These are phyloP conservation scores for Carex myosuroides DNA, from an alignment of 176 grass and related monocot genomes.

Conservation along the genomic window DNA sequence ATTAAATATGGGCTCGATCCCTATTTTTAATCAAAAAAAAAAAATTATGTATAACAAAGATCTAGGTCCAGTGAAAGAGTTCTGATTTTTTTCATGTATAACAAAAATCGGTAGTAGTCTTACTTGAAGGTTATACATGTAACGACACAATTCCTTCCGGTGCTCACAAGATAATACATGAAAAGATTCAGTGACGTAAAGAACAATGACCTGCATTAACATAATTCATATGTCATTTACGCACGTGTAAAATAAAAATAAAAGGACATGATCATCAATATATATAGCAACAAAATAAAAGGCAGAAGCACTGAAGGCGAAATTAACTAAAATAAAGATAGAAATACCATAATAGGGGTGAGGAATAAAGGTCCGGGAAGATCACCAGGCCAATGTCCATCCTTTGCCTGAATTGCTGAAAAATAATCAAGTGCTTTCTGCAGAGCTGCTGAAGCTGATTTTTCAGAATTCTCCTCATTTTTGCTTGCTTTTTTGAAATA, in stretches of 20 bases:
- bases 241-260: neutral
- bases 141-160: conserved; percentile 43
- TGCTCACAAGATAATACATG: conserved; percentile 47
- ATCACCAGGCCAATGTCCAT: conserved; percentile 77
- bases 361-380: conserved; percentile 58
- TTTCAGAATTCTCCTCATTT: neutral
- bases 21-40: no score
- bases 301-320: neutral
- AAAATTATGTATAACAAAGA: neutral
- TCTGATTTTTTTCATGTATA: no score
- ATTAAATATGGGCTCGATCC: no score
- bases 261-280: no score
- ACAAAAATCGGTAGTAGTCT: neutral
- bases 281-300: neutral
- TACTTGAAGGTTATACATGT: conserved; percentile 74
- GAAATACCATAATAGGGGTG: conserved; percentile 55
- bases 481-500: conserved; percentile 9
- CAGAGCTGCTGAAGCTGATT: conserved; percentile 24
- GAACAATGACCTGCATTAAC: conserved; percentile 51
- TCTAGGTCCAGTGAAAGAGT: no score
- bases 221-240: conserved; percentile 1
- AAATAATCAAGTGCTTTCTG: conserved; percentile 46
- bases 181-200: conserved; percentile 49
- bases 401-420: conserved; percentile 60
- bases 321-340: neutral